These are phyloP conservation scores for Andrographis paniculata DNA, from an alignment of 305 asterid genomes.

Conservation along the genomic window DNA sequence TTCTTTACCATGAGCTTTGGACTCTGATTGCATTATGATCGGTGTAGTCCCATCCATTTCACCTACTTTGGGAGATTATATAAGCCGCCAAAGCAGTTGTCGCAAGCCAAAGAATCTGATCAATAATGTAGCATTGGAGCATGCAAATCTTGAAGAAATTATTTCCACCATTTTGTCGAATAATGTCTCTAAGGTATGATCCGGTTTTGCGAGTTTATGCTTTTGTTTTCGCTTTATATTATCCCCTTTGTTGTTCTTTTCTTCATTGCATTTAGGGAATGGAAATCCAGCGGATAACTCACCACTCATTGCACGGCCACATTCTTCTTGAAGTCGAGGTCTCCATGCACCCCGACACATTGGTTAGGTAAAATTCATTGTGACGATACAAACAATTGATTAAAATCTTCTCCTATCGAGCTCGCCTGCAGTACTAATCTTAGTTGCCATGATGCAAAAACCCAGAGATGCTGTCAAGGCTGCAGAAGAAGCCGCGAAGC, in stretches of 20 bases:
- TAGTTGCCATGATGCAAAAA: not conserved
- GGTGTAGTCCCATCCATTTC: conserved; percentile 63
- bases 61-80: conserved; percentile 23
- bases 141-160: conserved; percentile 38
- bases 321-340: conserved; percentile 75
- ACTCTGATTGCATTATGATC: no score
- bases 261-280: conserved; percentile 41
- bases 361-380: conserved; percentile 39
- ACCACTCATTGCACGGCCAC: conserved; percentile 74
- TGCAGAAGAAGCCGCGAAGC: conserved; percentile 66
- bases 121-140: conserved; percentile 27
- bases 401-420: not conserved
- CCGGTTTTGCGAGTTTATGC: not conserved
- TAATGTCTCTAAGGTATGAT: conserved; percentile 37
- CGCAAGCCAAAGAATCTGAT: conserved; percentile 19
- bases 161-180: conserved; percentile 50
- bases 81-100: conserved; percentile 20
- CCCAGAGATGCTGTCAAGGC: conserved; percentile 59
- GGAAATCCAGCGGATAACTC: conserved; percentile 61
- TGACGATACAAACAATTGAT: no score
- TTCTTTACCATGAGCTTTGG: no score
- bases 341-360: conserved; percentile 63
- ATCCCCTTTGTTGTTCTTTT: not conserved
- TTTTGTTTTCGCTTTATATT: not conserved
- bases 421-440: no score